phyloP scores from a whole-genome alignment of 2,329 filamentous ascomycete species.

The Colletotrichum tropicale region DNA sequence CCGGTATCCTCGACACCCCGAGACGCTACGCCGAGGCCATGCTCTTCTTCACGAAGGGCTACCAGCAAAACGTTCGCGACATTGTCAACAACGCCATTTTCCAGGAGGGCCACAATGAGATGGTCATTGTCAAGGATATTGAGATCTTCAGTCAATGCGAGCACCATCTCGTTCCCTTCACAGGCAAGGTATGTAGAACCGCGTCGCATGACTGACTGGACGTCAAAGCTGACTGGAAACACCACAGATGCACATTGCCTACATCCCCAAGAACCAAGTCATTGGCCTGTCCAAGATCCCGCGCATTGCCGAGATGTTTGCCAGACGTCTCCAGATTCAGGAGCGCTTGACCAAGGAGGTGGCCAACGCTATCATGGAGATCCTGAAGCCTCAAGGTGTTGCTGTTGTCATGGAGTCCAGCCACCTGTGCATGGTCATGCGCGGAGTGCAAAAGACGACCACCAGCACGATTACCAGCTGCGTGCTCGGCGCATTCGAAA shows the following conservation, averaged over 20 bases:
- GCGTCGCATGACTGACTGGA: neutral
- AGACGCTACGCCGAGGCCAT: conserved; percentile 93
- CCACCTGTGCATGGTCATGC: conserved; percentile 98
- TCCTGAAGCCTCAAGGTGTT: conserved; percentile 91
- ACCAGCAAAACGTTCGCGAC: conserved; percentile 90
- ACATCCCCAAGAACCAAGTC: conserved; percentile 90
- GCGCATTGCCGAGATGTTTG: conserved; percentile 96
- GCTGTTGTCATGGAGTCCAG: conserved; percentile 97
- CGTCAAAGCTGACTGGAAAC: neutral
- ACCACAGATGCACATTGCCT: conserved; percentile 93
- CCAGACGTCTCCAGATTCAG: conserved; percentile 90
- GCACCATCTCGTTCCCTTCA: conserved; percentile 96
- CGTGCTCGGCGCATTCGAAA: conserved; percentile 95
- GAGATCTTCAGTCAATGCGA: conserved; percentile 95
- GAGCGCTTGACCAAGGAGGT: conserved; percentile 96
- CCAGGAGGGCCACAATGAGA: conserved; percentile 94
- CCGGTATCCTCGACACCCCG: conserved; percentile 72
- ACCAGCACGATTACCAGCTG: conserved; percentile 93
- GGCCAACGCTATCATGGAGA: conserved; percentile 89
- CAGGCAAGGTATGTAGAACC: conserved; percentile 73
- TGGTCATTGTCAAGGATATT: conserved; percentile 98
- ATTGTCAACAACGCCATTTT: conserved; percentile 95
- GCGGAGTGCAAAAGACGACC: conserved; percentile 92
- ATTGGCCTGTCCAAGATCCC: conserved; percentile 96
- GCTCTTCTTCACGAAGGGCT: conserved; percentile 95